phyloP scores from a whole-genome alignment of 2,329 filamentous ascomycete genomes.

The Incumbomyces delicatus region DNA sequence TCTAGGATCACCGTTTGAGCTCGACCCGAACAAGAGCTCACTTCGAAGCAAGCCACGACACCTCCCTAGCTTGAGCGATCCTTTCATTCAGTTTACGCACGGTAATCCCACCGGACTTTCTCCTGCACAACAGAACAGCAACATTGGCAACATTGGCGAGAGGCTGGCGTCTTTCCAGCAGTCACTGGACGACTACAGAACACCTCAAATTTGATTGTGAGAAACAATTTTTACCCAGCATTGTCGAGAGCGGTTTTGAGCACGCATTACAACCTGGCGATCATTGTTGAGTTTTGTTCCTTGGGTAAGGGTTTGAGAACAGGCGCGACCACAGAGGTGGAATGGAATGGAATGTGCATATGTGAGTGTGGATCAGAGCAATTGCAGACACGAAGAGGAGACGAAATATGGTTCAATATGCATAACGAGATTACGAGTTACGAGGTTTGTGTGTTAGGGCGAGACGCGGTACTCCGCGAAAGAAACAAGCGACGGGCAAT shows the following conservation, averaged over 20 bases:
- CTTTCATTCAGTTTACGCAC: constrained; percentile 27
- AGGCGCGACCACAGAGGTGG: not conserved
- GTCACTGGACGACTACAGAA: not conserved
- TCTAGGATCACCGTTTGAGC: constrained; percentile 39
- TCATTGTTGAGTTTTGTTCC: not conserved
- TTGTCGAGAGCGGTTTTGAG: not conserved
- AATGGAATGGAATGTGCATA: not conserved
- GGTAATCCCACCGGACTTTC: not conserved
- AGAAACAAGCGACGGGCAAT: not conserved
- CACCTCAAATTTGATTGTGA: constrained; percentile 1
- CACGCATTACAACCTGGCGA: not conserved
- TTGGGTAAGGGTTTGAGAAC: not conserved
- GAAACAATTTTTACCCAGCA: too few relatives aligned
- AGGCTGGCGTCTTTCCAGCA: constrained; percentile 7
- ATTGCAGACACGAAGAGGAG: not conserved
- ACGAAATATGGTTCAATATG: constrained; percentile 3
- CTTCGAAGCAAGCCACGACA: constrained; percentile 29
- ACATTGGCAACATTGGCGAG: constrained; percentile 6
- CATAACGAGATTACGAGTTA: constrained; percentile 7
- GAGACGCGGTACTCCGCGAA: not conserved
- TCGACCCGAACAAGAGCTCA: constrained; percentile 28
- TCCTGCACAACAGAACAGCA: not conserved
- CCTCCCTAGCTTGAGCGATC: constrained; percentile 35
- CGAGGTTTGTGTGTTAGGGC: not conserved
- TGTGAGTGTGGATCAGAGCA: not conserved